Percentiles rank a stretch among this genome's conserved stretches.
Conservation (phyloP, 2,329 filamentous ascomycete genomes). For the Chalaropsis thielavioides region DNA sequence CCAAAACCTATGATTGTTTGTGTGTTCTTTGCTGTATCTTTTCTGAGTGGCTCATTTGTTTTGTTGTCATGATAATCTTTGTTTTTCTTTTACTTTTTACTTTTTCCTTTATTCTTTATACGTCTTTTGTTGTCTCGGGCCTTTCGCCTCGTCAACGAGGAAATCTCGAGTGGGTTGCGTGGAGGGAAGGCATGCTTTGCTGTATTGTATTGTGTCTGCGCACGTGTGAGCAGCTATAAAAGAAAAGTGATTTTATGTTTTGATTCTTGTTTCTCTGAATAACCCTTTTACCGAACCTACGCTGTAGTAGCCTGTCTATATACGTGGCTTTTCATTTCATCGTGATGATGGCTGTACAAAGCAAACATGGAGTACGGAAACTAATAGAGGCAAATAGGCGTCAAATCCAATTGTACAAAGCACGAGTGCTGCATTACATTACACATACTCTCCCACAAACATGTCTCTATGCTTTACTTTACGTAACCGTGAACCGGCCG, state of each 20-base stretch:
- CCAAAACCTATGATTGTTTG: neutral
- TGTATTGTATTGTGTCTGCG: neutral
- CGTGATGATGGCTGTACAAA: too few relatives aligned
- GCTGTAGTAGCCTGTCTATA: too few relatives aligned
- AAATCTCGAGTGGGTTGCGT: neutral
- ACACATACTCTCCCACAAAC: neutral
- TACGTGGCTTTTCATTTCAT: too few relatives aligned
- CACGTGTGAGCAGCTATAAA: neutral
- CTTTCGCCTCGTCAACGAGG: neutral
- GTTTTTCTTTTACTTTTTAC: neutral
- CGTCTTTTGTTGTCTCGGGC: neutral
- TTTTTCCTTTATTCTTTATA: neutral
- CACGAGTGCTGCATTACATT: neutral
- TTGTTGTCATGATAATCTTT: neutral
- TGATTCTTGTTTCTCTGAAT: neutral
- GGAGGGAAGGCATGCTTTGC: neutral
- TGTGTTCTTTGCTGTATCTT: neutral
- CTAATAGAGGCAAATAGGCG: too few relatives aligned
- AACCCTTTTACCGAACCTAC: neutral
- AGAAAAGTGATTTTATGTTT: neutral
- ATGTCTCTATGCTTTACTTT: constrained; percentile 21
- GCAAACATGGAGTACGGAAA: too few relatives aligned
- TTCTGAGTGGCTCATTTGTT: neutral
- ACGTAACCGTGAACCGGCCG: constrained; percentile 78
- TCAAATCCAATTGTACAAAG: neutral